Evolutionary conservation across 352 stramenopile species (phyloP).

Genomic region (Saprolegnia parasitica): DNA sequence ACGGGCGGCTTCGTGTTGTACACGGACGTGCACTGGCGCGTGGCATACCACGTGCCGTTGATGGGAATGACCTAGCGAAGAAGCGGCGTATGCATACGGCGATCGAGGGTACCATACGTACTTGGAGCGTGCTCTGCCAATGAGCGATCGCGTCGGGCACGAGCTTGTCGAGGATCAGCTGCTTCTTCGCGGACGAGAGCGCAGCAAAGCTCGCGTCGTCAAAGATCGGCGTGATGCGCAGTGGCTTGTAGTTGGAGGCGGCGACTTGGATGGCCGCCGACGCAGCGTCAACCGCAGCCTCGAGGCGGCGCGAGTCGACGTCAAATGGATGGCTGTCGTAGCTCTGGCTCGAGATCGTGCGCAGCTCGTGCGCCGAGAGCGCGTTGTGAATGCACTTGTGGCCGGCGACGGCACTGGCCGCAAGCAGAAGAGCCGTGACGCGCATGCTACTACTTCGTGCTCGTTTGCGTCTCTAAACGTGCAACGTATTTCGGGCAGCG

Average conservation of each 20-base stretch:
- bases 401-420: neutral
- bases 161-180: slow-evolving; percentile 42
- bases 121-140: slow-evolving; percentile 45
- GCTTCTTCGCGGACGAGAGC: slow-evolving; percentile 37
- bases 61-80: slow-evolving; percentile 49
- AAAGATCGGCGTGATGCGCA: slow-evolving; percentile 65
- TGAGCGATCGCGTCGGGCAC: slow-evolving; percentile 61
- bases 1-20: slow-evolving; percentile 52
- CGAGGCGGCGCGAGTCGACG: neutral
- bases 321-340: slow-evolving; percentile 23
- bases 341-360: neutral
- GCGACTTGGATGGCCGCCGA: neutral
- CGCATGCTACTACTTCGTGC: no score
- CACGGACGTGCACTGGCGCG: slow-evolving; percentile 57
- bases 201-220: slow-evolving; percentile 45
- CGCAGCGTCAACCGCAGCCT: slow-evolving; percentile 18
- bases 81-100: neutral
- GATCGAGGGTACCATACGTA: neutral
- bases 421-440: neutral
- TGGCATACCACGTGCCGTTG: slow-evolving; percentile 55
- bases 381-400: slow-evolving; percentile 9
- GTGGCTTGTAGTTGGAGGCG: slow-evolving; percentile 38
- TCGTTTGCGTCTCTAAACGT: neutral
- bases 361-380: neutral
- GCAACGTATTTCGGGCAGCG: no score